Evolutionary conservation across 2,329 filamentous ascomycete genomes (phyloP).

Genomic region (Penicillium polonicum): DNA sequence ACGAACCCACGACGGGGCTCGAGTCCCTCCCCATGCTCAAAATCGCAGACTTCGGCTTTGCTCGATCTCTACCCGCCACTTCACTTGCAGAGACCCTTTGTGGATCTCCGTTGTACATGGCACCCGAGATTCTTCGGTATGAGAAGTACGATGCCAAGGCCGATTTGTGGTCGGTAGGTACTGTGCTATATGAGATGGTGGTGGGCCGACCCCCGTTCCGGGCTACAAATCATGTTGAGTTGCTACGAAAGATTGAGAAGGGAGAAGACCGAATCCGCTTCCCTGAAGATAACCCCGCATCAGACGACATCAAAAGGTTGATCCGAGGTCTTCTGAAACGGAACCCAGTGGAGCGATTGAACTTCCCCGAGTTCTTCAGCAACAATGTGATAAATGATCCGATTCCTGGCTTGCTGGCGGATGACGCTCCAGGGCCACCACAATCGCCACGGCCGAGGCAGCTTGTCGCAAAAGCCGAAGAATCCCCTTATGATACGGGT

Average conservation of each 20-base stretch:
- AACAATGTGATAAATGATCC: slow-evolving; percentile 69
- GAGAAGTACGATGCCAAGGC: slow-evolving; percentile 97
- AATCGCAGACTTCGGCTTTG: slow-evolving; percentile 98
- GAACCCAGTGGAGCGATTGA: slow-evolving; percentile 79
- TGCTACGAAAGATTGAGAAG: slow-evolving; percentile 87
- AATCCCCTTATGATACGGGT: slow-evolving; percentile 24
- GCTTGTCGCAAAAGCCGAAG: slow-evolving; percentile 19
- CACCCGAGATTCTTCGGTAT: slow-evolving; percentile 93
- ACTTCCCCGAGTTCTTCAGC: slow-evolving; percentile 81
- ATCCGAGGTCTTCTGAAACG: slow-evolving; percentile 80
- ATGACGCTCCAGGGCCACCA: slow-evolving; percentile 53
- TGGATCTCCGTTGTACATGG: slow-evolving; percentile 97
- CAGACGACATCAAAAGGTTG: slow-evolving; percentile 73
- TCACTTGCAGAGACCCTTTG: slow-evolving; percentile 94
- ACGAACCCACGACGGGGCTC: slow-evolving; percentile 77
- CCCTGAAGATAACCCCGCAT: slow-evolving; percentile 68
- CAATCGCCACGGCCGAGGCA: slow-evolving; percentile 18
- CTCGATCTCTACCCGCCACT: slow-evolving; percentile 82
- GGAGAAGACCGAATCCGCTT: slow-evolving; percentile 85
- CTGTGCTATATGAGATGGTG: slow-evolving; percentile 93
- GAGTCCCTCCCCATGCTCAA: slow-evolving; percentile 91
- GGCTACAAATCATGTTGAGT: slow-evolving; percentile 89
- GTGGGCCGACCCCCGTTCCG: slow-evolving; percentile 86
- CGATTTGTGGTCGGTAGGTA: slow-evolving; percentile 96
- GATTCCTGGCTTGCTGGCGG: slow-evolving; percentile 78